Conservation (phyloP, 805 yeast species). For the Yarrowia sp. region DNA sequence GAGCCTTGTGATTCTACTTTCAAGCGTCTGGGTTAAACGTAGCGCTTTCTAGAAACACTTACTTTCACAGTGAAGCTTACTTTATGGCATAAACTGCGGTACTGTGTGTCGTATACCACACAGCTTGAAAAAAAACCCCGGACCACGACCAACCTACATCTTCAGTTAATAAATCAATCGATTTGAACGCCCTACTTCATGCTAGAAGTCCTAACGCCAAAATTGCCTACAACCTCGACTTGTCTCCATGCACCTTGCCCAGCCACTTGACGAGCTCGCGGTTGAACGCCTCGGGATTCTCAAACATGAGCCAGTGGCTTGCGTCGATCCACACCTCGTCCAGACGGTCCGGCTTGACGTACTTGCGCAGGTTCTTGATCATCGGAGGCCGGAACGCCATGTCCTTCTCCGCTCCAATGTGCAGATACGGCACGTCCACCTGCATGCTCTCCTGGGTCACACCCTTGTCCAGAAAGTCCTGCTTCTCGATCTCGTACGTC, state of each 20-base stretch:
- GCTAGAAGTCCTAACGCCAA: no score
- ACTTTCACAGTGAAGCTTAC: no score
- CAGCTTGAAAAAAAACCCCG: no score
- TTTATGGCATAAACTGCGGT: no score
- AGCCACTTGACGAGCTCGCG: constrained; percentile 1
- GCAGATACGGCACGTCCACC: constrained; percentile 19
- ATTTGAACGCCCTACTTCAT: no score
- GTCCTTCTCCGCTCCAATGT: constrained; percentile 16
- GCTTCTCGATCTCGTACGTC: constrained; percentile 20
- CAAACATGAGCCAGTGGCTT: constrained; percentile 12
- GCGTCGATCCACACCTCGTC: constrained; percentile 18
- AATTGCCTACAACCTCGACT: not conserved
- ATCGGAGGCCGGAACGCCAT: constrained; percentile 20
- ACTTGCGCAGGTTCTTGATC: not conserved
- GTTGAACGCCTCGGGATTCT: not conserved
- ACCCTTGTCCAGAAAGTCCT: constrained; percentile 22
- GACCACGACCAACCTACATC: no score
- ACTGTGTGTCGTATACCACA: no score
- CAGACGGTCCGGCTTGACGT: not conserved
- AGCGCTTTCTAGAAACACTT: no score
- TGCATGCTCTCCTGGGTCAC: not conserved
- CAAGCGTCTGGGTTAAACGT: no score
- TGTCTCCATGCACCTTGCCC: not conserved
- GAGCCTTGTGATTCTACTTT: no score
- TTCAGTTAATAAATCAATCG: no score